Evolutionary conservation across 225 moss, liverwort and hornwort species (phyloP), one percentile per base, ranked within the genome.

Genomic region (Antitrichia curtipendula): DNA sequence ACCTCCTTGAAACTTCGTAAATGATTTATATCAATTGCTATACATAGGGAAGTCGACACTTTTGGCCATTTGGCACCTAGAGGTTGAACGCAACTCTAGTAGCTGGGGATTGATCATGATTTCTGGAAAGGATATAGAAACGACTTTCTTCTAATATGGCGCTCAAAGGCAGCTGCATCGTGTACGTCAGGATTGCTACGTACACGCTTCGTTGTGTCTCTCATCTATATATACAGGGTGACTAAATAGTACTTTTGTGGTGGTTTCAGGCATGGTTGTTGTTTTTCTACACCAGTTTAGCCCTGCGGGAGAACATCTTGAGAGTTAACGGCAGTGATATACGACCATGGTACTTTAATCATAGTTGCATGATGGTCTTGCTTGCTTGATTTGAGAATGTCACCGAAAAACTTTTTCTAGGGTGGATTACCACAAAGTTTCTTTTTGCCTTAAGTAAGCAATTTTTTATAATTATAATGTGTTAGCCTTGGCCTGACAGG

Each of bases 261-360:
- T 32, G 87, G 40, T 82, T 87, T 81, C 93, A 99, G 99, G 95
- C 99, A 84, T 99, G 97, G 99, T 93, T 99, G 76, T 87, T 99
- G 86, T 99, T 95, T 91, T 96, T 96, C 87, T 99, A 99, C 88
- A 97, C 95, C 65, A 96, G 99, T 92, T 94, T 99, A 90, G 99
- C 99, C 27, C 90, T 99, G 75, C 94, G 99, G 68, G 99, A 99
- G 91, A 99, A 97, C 91, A 99, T 99, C 86, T 92, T 99, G 93
- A 97, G 97, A 94, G 95, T 96, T 25, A 97, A 99, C 89, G 99
- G 99, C 89, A 99, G 99, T 77, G 97, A 99, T 82, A 99, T 99
- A 88, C 93, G 97, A 63, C 99, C 99, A 66, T 99, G 99, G 99
- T 97, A 92, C 76, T 75, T 47, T 1, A 47, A 41, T 36, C 47